Base-by-base conservation (phyloP, 2,329 filamentous ascomycete genomes). In the Xylaria sp. region DNA sequence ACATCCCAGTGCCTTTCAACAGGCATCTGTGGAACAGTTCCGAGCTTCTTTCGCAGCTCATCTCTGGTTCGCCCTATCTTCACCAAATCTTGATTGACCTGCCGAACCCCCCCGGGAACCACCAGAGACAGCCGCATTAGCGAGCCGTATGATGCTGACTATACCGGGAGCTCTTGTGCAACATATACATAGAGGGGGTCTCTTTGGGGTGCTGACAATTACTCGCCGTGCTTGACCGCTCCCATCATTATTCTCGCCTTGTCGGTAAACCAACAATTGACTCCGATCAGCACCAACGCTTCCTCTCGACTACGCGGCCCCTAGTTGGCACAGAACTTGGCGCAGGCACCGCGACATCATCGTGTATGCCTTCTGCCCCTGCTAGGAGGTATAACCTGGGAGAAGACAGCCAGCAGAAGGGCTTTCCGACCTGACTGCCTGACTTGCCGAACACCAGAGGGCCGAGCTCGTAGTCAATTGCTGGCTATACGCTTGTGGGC, bases 121-220 rank as follows among this genome's bases (percentile, higher is more conserved):
- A 4, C 45, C 52, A 45, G 50, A 54, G 18, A 52, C 39, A 48
- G 16, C 22, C 29, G n/a, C 52, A 7, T 40, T 18, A 29, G 37
- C 29, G 44, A 47, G 52, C 40, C 18, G 47, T 51, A 41, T 41
- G n/a, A 56, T 54, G 43, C 48, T 54, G 39, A 56, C 18, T 26
- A 54, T 49, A 43, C 41, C 39, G 37, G 26, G 41, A 18, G 40
- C 17, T 45, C 50, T 24, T 48, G 48, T 38, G 17, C 21, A 19
- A 37, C 39, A 47, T 41, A 58, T 54, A 56, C 44, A 47, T 11
- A 59, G 48, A 54, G 52, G 43, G 54, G 44, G 21, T 49, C 21
- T 18, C 5, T 26, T 50, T 52, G 52, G 52, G 37, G 56, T 56
- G 58, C 55, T 45, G 52, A 52, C 42, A 49, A 16, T 21, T 51